Conservation (phyloP, 176 grass and related monocot genomes). For the Avena atlantica region DNA sequence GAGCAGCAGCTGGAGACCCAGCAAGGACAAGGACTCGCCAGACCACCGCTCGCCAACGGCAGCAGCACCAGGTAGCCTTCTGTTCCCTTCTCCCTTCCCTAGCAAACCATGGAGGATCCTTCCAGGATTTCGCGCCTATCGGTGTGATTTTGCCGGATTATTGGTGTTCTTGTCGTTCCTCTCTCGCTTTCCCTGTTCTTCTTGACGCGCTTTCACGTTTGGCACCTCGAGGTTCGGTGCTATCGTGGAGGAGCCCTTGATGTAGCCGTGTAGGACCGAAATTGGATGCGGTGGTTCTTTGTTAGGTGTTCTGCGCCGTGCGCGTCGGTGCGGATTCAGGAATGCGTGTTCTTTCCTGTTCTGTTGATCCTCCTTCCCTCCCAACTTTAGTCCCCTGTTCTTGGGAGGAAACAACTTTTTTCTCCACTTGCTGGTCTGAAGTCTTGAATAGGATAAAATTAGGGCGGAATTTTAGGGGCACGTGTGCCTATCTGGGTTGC, state of each 20-base stretch:
- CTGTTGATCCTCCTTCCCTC: neutral
- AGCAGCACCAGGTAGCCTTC: conserved; percentile 40
- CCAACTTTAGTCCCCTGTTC: neutral
- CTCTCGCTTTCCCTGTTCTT: neutral
- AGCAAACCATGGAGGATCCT: neutral
- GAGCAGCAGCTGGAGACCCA: conserved; percentile 28
- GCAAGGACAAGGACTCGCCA: conserved; percentile 41
- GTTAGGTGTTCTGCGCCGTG: neutral
- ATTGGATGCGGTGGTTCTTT: neutral
- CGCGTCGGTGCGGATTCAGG: conserved; percentile 13
- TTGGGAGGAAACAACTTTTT: neutral
- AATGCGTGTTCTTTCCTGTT: conserved; percentile 5
- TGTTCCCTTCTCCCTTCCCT: neutral
- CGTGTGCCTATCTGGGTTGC: neutral
- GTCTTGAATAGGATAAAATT: neutral
- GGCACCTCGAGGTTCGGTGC: neutral
- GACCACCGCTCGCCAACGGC: conserved; percentile 55
- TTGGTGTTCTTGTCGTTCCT: neutral
- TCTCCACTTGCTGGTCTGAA: neutral
- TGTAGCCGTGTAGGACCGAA: neutral
- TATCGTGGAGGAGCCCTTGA: neutral
- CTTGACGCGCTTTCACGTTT: conserved; percentile 8
- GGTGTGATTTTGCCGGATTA: neutral
- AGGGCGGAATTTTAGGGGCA: neutral
- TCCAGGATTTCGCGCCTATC: neutral